phyloP scores from a whole-genome alignment of 495 filamentous ascomycete species.

The Neurospora africana region DNA sequence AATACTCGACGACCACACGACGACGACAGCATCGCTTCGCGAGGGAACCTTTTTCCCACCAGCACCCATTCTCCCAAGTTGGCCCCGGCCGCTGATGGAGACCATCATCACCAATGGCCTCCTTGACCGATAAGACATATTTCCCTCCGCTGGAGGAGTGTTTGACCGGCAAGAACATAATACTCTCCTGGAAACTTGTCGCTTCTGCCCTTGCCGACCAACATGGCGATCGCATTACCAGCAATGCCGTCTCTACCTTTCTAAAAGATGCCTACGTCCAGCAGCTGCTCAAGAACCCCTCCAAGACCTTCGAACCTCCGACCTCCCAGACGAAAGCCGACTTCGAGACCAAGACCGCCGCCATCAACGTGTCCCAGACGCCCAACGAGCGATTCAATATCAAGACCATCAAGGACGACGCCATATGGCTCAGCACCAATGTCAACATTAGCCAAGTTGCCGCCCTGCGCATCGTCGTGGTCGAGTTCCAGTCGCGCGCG shows the following conservation, averaged over 20 bases:
- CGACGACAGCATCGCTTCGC: neutral
- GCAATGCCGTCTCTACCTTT: slow-evolving; percentile 46
- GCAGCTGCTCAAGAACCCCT: slow-evolving; percentile 52
- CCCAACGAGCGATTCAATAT: slow-evolving; percentile 60
- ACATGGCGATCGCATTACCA: slow-evolving; percentile 36
- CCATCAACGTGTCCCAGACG: slow-evolving; percentile 74
- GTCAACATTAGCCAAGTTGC: slow-evolving; percentile 69
- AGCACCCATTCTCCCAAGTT: neutral
- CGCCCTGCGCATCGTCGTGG: slow-evolving; percentile 66
- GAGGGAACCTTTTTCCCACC: neutral
- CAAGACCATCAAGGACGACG: slow-evolving; percentile 73
- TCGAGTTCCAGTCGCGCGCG: slow-evolving; percentile 76
- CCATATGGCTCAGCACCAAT: slow-evolving; percentile 70
- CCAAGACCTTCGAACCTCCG: slow-evolving; percentile 50
- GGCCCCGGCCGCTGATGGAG: slow-evolving; percentile 19
- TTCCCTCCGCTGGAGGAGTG: slow-evolving; percentile 38
- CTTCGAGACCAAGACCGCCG: slow-evolving; percentile 80
- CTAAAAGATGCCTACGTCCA: slow-evolving; percentile 56
- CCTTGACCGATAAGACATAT: slow-evolving; percentile 36
- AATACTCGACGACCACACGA: neutral
- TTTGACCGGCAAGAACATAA: slow-evolving; percentile 31
- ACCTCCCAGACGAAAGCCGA: slow-evolving; percentile 50
- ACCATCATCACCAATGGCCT: slow-evolving; percentile 58
- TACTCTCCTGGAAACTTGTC: slow-evolving; percentile 61
- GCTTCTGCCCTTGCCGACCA: slow-evolving; percentile 54